Evolutionary conservation across 768 basidiomycete species (phyloP), one percentile per base, ranked within the genome.

Genomic region (Tricholomella constricta): DNA sequence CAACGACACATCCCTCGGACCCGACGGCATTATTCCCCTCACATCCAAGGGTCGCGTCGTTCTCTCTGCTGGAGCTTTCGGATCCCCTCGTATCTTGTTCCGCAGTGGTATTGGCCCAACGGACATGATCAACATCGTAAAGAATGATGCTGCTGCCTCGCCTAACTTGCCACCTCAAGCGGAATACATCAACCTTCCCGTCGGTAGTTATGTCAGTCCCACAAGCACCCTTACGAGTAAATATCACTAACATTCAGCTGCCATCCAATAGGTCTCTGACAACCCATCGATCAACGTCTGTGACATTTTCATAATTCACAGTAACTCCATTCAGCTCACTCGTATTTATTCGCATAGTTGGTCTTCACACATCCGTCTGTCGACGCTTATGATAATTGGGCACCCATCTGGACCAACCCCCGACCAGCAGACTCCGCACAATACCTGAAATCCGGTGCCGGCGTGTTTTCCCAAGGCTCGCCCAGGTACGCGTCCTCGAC

Each of bases 331-430:
- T n/a, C n/a, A n/a, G n/a, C 17, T 47, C 4, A 34, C 22, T 5
- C 15, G n/a, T n/a, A n/a, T 26, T 23, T 22, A 9, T 12, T 52
- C 17, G 23, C 38, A 23, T 51, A 82, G 79, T 65, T 85, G 58
- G 81, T 85, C 22, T 85, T 86, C 70, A 84, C 81, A 5, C 84
- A 85, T 63, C 83, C 84, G 1, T 72, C 72, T 36, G 71, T 86
- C 54, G 81, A 85, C 59, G 75, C 81, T 1, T 85, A 85, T 60
- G 81, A 85, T 12, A 85, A 84, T 65, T 86, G 84, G 84, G 79
- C 77, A 2, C 58, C 76, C 26, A 79, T 84, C 4, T 84, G 80
- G 81, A 66, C 69, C 26, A 68, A 69, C 64, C 84, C 84, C 22
- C 74, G 78, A 19, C 62, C 78, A 6, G 81, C 82, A 3, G 84